Base-by-base conservation (phyloP, 257 asterid species). In the Verbena officinalis region DNA sequence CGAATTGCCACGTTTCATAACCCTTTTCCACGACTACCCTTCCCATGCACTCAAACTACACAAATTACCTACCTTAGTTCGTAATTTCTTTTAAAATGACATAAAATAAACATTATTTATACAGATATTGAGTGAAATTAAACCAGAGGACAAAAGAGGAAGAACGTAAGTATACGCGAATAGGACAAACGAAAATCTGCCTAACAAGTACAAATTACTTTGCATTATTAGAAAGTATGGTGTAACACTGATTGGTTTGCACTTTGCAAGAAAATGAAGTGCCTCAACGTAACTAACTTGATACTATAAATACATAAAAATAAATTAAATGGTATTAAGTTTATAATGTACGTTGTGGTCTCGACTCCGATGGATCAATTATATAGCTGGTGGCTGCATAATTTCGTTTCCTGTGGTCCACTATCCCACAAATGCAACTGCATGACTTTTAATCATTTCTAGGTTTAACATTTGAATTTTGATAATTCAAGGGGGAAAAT, bases 1-100 rank as follows among this genome's bases (percentile, higher is more conserved):
- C 71, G n/a, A n/a, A n/a, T n/a, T 64, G 80, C 83, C 80, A 78
- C 80, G 83, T 78, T 71, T 62, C 58, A 12, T 43, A 0, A 5
- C 40, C 1, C 15, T 5, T 42, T 12, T 19, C 48, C 14, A 12
- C 40, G 42, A 42, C 38, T 43, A 1, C 42, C 65, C 59, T 17
- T 31, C 13, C 3, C 40, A 9, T 23, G n/a, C 4, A 5, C 30
- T 38, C n/a, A 7, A 31, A 13, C 20, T 38, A 61, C 62, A n/a
- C n/a, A n/a, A n/a, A n/a, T n/a, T n/a, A n/a, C n/a, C n/a, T n/a
- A n/a, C n/a, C n/a, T n/a, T n/a, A n/a, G n/a, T n/a, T n/a, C n/a
- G n/a, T n/a, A n/a, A n/a, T n/a, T n/a, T n/a, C n/a, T n/a, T n/a
- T n/a, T n/a, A n/a, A n/a, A n/a, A n/a, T n/a, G n/a, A n/a, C n/a